Evolutionary conservation across 768 basidiomycete genomes (phyloP).

Genomic region (Pleurotus ostreatus): DNA sequence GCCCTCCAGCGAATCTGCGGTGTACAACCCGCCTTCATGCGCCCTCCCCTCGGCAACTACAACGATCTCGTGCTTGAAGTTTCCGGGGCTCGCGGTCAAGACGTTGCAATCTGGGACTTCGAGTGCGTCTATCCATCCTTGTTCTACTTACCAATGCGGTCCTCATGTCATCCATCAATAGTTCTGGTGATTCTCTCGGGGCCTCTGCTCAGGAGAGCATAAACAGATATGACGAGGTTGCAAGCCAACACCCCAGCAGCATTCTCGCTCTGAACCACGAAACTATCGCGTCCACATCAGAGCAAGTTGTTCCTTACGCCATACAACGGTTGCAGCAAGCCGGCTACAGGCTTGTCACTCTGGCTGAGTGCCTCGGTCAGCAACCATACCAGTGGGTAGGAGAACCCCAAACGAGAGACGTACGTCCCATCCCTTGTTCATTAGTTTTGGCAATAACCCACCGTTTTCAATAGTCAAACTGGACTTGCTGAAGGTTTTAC

Average conservation of each 20-base stretch:
- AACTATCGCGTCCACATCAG: slow-evolving; percentile 20
- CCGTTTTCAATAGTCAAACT: too few species aligned
- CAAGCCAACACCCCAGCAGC: slow-evolving; percentile 19
- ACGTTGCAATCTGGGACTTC: slow-evolving; percentile 29
- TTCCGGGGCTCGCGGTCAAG: slow-evolving; percentile 18
- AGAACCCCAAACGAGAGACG: not conserved
- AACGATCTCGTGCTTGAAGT: slow-evolving; percentile 25
- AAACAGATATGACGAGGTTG: slow-evolving; percentile 18
- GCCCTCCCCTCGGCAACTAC: slow-evolving; percentile 35
- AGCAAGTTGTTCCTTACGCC: slow-evolving; percentile 26
- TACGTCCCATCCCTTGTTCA: not conserved
- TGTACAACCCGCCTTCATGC: slow-evolving; percentile 28
- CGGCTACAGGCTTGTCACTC: slow-evolving; percentile 34
- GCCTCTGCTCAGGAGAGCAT: slow-evolving; percentile 29
- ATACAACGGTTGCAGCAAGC: slow-evolving; percentile 22
- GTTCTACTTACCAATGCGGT: not conserved
- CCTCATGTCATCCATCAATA: slow-evolving; percentile 12
- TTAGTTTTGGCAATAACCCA: too few species aligned
- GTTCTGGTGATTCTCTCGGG: slow-evolving; percentile 35
- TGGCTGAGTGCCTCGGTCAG: slow-evolving; percentile 34
- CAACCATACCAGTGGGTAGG: slow-evolving; percentile 24
- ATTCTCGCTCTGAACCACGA: slow-evolving; percentile 33
- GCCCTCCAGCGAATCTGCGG: slow-evolving; percentile 26
- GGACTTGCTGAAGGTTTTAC: too few species aligned
- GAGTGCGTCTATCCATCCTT: slow-evolving; percentile 19